phyloP scores from a whole-genome alignment of 1,284 basidiomycete genomes.

The Apiotrichum laibachii region DNA sequence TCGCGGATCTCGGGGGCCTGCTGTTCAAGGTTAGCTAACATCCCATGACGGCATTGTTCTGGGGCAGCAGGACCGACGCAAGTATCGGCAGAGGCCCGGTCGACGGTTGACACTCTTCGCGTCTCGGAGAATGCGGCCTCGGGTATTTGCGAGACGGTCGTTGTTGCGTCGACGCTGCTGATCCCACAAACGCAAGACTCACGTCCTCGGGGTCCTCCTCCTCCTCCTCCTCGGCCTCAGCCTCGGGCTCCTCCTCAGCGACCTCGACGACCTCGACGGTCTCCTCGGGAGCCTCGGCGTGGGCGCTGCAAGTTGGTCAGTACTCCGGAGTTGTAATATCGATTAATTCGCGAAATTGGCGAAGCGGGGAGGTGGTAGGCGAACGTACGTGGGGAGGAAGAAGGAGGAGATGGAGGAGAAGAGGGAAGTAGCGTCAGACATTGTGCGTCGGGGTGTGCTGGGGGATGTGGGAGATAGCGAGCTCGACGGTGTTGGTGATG shows the following conservation, averaged over 20 bases:
- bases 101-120: not conserved
- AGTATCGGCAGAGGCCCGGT: not conserved
- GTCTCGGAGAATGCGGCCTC: not conserved
- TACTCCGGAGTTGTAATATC: not conserved
- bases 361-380: not conserved
- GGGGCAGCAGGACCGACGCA: not conserved
- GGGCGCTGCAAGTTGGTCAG: slow-evolving; percentile 34
- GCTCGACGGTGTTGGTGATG: slow-evolving; percentile 9
- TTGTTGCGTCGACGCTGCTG: too few relatives aligned
- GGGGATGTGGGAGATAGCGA: slow-evolving; percentile 5
- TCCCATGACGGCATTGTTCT: too few relatives aligned
- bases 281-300: slow-evolving; percentile 45
- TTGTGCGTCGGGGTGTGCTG: slow-evolving; percentile 8
- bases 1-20: slow-evolving; percentile 66
- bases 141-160: not conserved
- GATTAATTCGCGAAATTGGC: not conserved
- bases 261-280: slow-evolving; percentile 44
- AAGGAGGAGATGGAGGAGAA: slow-evolving; percentile 37
- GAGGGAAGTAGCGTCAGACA: slow-evolving; percentile 29
- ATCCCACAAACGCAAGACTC: slow-evolving; percentile 33
- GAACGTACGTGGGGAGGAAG: slow-evolving; percentile 43
- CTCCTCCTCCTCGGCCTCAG: slow-evolving; percentile 48
- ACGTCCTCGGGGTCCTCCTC: slow-evolving; percentile 74
- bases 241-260: slow-evolving; percentile 45
- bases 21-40: slow-evolving; percentile 49